Conservation (phyloP, 768 basidiomycete genomes). For the Pleurotus tuber-regium region DNA sequence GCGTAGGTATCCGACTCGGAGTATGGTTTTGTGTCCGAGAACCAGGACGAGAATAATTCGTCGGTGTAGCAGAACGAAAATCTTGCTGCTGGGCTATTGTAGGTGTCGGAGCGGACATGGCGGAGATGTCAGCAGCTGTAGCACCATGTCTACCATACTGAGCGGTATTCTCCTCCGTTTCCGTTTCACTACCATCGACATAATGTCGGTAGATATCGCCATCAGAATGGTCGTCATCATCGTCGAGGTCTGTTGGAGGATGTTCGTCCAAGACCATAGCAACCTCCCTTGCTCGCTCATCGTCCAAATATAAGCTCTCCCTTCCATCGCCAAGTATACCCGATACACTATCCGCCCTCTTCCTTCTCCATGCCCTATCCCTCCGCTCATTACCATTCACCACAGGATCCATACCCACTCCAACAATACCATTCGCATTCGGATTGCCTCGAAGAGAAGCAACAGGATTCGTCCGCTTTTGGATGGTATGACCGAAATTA, state of each 20-base stretch:
- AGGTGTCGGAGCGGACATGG: slow-evolving; percentile 18
- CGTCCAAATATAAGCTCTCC: slow-evolving; percentile 65
- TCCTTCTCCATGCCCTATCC: slow-evolving; percentile 34
- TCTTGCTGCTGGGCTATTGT: slow-evolving; percentile 21
- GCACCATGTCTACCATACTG: slow-evolving; percentile 14
- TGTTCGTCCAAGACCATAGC: slow-evolving; percentile 67
- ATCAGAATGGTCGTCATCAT: slow-evolving; percentile 43
- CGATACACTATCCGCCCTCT: slow-evolving; percentile 65
- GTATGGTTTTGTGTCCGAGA: slow-evolving; percentile 27
- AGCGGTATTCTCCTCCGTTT: slow-evolving; percentile 17
- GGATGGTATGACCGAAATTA: slow-evolving; percentile 70
- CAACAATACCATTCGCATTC: slow-evolving; percentile 15
- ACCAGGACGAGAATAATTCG: slow-evolving; percentile 26
- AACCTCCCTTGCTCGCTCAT: slow-evolving; percentile 34
- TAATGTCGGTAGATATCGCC: slow-evolving; percentile 25
- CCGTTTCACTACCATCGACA: slow-evolving; percentile 20
- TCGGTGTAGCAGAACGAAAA: slow-evolving; percentile 38
- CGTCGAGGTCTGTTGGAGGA: slow-evolving; percentile 74
- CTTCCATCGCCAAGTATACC: slow-evolving; percentile 59
- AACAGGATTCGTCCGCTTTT: slow-evolving; percentile 26
- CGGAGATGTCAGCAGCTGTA: slow-evolving; percentile 17
- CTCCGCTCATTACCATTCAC: slow-evolving; percentile 19
- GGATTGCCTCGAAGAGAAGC: slow-evolving; percentile 19
- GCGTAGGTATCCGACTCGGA: slow-evolving; percentile 40
- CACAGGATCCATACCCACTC: slow-evolving; percentile 15